phyloP scores from a whole-genome alignment of 345 rosid species.

The Acer campestre region DNA sequence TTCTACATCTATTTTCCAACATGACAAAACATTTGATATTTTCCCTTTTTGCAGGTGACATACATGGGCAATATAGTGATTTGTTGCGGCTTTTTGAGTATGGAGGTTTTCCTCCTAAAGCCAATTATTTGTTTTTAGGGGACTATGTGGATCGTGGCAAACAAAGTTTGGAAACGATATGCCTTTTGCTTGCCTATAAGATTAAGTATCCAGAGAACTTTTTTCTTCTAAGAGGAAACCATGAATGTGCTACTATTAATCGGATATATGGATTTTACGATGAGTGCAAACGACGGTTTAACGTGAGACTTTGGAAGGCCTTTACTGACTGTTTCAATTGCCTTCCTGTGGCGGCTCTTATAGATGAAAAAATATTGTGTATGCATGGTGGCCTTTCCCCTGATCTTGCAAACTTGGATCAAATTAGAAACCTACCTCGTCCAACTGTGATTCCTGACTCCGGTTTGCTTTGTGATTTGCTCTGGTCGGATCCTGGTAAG shows the following conservation, averaged over 20 bases:
- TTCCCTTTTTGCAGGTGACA: conserved; percentile 59
- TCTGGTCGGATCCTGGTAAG: conserved; percentile 96
- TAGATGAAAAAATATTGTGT: conserved; percentile 91
- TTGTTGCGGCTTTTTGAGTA: conserved; percentile 88
- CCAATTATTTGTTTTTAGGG: conserved; percentile 86
- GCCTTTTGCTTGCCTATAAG: conserved; percentile 90
- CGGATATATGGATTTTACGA: conserved; percentile 93
- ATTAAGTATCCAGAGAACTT: conserved; percentile 92
- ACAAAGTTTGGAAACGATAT: conserved; percentile 94
- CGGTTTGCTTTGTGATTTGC: conserved; percentile 88
- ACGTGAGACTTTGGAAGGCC: conserved; percentile 89
- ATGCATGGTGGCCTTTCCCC: conserved; percentile 99
- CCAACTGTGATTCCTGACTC: conserved; percentile 80
- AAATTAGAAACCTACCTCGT: conserved; percentile 67
- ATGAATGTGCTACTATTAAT: conserved; percentile 92
- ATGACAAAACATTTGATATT: not conserved
- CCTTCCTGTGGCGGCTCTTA: conserved; percentile 88
- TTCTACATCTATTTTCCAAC: not conserved
- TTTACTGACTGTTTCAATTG: conserved; percentile 92
- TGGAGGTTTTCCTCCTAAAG: conserved; percentile 91
- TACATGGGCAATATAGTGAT: conserved; percentile 95
- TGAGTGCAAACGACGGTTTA: conserved; percentile 91
- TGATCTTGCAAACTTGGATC: conserved; percentile 75
- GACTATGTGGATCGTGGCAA: conserved; percentile 98
- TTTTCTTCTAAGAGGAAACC: conserved; percentile 89